These are phyloP conservation scores for Diplosphaera chodatii DNA, from an alignment of 139 green algal species.

Conservation along the genomic window DNA sequence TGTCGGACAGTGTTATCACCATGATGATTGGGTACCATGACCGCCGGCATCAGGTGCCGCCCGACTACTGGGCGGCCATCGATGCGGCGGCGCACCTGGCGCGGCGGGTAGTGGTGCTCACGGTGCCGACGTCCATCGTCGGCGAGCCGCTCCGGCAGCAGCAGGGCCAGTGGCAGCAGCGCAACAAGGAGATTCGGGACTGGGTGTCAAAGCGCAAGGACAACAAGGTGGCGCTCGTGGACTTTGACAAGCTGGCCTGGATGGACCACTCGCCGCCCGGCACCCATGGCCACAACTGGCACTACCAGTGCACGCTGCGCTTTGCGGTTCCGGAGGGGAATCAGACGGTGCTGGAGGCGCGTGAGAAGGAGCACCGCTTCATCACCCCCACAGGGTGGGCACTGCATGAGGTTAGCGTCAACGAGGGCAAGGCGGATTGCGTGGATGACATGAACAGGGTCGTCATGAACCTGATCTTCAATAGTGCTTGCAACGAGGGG, in stretches of 20 bases:
- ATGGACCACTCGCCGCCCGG: neutral
- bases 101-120: neutral
- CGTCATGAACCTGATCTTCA: neutral
- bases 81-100: neutral
- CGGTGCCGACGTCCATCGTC: neutral
- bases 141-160: neutral
- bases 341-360: neutral
- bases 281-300: neutral
- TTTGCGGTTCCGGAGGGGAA: neutral
- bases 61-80: neutral
- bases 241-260: neutral
- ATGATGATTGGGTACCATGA: neutral
- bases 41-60: neutral
- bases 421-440: neutral
- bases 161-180: constrained; percentile 1
- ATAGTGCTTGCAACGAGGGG: neutral
- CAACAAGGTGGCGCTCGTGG: neutral
- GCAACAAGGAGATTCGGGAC: neutral
- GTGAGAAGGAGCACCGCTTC: constrained; percentile 1
- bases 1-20: neutral
- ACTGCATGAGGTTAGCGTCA: neutral
- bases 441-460: neutral
- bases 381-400: neutral
- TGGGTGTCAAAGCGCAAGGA: neutral
- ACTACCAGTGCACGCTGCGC: neutral